Evolutionary conservation across 495 filamentous ascomycete genomes (phyloP).

Genomic region (Antarctomyces pellizariae): DNA sequence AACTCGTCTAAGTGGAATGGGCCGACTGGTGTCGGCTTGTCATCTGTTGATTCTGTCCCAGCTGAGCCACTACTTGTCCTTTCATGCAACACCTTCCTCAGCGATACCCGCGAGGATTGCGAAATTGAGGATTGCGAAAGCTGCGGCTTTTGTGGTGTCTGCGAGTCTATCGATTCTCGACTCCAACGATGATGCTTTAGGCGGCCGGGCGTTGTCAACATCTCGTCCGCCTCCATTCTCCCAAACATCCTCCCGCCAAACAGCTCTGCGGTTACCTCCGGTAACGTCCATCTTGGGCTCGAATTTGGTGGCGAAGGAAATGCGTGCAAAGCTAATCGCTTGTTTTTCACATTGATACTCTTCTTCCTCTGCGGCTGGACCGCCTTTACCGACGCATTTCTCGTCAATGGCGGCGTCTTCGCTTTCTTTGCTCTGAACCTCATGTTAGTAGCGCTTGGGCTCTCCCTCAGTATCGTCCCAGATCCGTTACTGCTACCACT

Average conservation of each 20-base stretch:
- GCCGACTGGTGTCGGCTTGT: slow-evolving; percentile 8
- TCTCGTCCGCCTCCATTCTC: slow-evolving; percentile 25
- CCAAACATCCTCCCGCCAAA: slow-evolving; percentile 20
- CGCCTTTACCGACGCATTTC: slow-evolving; percentile 9
- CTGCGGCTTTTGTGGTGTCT: too few species aligned
- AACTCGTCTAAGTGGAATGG: slow-evolving; percentile 9
- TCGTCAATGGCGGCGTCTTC: slow-evolving; percentile 3
- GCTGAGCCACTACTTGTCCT: too few species aligned
- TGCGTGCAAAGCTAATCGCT: slow-evolving; percentile 11
- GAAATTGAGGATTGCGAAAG: too few species aligned
- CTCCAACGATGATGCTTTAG: too few species aligned
- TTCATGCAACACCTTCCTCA: too few species aligned
- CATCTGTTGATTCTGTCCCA: too few species aligned
- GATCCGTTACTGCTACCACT: too few species aligned
- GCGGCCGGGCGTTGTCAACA: slow-evolving; percentile 17
- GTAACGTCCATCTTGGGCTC: slow-evolving; percentile 21
- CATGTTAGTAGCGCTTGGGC: too few species aligned
- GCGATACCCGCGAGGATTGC: too few species aligned
- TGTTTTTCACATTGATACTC: slow-evolving; percentile 12
- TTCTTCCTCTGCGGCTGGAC: slow-evolving; percentile 21
- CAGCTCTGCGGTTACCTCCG: slow-evolving; percentile 22
- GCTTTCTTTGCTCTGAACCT: too few species aligned
- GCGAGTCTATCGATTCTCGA: too few species aligned
- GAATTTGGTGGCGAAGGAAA: slow-evolving; percentile 13
- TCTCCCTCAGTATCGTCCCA: too few species aligned